These are phyloP conservation scores for Tolypocladium sp. DNA, from an alignment of 2,329 filamentous ascomycete genomes.

Conservation along the genomic window DNA sequence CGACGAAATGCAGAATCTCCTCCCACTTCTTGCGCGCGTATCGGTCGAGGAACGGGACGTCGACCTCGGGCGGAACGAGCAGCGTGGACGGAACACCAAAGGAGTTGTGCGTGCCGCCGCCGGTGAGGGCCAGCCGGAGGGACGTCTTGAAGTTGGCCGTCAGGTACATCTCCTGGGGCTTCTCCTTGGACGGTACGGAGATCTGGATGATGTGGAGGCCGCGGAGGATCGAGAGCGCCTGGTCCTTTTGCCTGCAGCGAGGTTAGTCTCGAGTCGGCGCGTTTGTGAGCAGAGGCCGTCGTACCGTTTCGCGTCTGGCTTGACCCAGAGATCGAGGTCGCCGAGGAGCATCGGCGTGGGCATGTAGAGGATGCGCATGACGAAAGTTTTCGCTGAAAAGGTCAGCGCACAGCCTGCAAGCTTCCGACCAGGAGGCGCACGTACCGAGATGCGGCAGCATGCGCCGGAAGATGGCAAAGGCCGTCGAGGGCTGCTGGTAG, in stretches of 20 bases:
- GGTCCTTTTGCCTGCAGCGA: conserved; percentile 60
- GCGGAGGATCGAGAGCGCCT: conserved; percentile 71
- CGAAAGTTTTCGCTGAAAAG: conserved; percentile 76
- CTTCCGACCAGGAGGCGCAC: neutral
- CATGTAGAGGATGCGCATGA: conserved; percentile 92
- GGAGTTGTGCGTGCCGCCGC: conserved; percentile 74
- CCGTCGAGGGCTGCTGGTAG: conserved; percentile 92
- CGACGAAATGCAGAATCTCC: conserved; percentile 90
- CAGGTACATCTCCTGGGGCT: conserved; percentile 63
- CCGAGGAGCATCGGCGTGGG: conserved; percentile 68
- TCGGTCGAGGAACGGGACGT: conserved; percentile 66
- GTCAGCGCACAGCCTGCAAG: neutral
- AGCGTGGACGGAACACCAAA: conserved; percentile 79
- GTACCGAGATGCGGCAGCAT: conserved; percentile 88
- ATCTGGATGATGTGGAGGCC: conserved; percentile 79
- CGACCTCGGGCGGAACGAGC: conserved; percentile 52
- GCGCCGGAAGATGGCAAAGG: conserved; percentile 90
- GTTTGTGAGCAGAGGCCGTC: neutral
- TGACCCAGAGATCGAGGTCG: conserved; percentile 81
- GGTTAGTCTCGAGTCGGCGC: neutral
- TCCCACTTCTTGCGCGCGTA: conserved; percentile 91
- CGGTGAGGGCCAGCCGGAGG: conserved; percentile 77
- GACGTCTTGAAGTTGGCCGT: conserved; percentile 76
- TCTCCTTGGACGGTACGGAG: conserved; percentile 49
- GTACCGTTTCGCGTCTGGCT: conserved; percentile 44